phyloP scores from a whole-genome alignment of 2,329 filamentous ascomycete genomes.

The Alternaria sp. region DNA sequence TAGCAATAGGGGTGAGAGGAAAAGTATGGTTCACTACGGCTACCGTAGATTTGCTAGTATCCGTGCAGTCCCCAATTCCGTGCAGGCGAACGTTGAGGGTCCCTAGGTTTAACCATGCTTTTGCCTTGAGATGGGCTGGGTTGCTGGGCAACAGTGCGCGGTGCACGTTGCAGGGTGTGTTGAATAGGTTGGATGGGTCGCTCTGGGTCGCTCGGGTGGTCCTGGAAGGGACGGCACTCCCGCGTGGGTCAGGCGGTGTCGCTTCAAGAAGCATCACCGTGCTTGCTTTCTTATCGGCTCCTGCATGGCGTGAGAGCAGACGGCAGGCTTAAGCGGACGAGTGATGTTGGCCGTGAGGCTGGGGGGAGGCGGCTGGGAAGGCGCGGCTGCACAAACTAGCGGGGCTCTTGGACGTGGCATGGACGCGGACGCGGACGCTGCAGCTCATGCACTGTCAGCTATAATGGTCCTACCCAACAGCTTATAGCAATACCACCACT shows the following conservation, averaged over 20 bases:
- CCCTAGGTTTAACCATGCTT: constrained; percentile 2
- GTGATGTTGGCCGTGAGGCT: constrained; percentile 7
- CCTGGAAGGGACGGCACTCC: neutral
- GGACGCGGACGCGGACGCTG: too few species aligned
- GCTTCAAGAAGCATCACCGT: neutral
- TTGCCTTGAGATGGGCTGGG: neutral
- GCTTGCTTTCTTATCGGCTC: neutral
- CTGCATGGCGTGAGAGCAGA: constrained; percentile 1
- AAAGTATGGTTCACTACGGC: neutral
- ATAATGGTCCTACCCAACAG: constrained; percentile 8
- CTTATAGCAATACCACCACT: neutral
- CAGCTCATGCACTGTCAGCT: neutral
- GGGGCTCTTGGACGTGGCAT: neutral
- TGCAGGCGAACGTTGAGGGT: neutral
- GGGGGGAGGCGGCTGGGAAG: constrained; percentile 15
- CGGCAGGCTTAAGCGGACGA: constrained; percentile 1
- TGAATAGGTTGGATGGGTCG: neutral
- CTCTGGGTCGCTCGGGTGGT: neutral
- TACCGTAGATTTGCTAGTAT: neutral
- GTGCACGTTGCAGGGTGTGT: neutral
- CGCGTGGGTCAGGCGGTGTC: neutral
- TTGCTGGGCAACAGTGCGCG: constrained; percentile 17
- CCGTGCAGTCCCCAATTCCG: neutral
- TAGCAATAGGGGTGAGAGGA: neutral
- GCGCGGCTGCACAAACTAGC: constrained; percentile 16